Base-by-base conservation (phyloP, 1,139 yeast species). In the Geotrichum reessii region DNA sequence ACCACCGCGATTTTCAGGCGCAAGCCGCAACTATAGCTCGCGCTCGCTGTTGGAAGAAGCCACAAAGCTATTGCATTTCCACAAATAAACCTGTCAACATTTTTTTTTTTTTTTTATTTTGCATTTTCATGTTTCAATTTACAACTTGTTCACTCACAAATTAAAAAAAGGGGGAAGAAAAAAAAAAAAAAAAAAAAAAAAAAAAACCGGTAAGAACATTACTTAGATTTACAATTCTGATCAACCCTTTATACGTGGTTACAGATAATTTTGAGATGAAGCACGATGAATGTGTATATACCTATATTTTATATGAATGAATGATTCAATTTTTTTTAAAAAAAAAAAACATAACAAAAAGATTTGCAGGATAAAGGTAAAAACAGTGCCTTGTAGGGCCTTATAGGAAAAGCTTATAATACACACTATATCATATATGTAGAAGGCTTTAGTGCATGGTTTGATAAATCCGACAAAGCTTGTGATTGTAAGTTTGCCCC, bases 31-130 rank as follows among this genome's bases (percentile, higher is more conserved):
- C n/a, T 40, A 44, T 17, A 55, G 58, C 19, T 52, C 56, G 9
- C 40, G 58, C 46, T 58, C 56, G 7, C 48, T 58, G 19, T 22
- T 55, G 11, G 58, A 53, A 2, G 61, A 58, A 33, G 61, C 61
- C 0, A 40, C 56, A 19, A 58, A 58, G 27, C 19, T 58, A 12
- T 46, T 58, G 53, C 61, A 58, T 52, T 44, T 58, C 31, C 52
- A 53, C 47, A 53, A 53, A 40, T 53, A 53, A 19, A 17, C 17
- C 24, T 6, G n/a, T 17, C 42, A 5, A 5, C 28, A 4, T 7
- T 25, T 25, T 25, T 25, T 5, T 25, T 25, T 4, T 25, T 25
- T 25, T 25, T 25, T 25, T 25, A 25, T 25, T 25, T n/a, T n/a
- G n/a, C n/a, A n/a, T n/a, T n/a, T n/a, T n/a, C n/a, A 25, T 25